Evolutionary conservation across 2,329 filamentous ascomycete species (phyloP).

Genomic region (Cercospora sp.): DNA sequence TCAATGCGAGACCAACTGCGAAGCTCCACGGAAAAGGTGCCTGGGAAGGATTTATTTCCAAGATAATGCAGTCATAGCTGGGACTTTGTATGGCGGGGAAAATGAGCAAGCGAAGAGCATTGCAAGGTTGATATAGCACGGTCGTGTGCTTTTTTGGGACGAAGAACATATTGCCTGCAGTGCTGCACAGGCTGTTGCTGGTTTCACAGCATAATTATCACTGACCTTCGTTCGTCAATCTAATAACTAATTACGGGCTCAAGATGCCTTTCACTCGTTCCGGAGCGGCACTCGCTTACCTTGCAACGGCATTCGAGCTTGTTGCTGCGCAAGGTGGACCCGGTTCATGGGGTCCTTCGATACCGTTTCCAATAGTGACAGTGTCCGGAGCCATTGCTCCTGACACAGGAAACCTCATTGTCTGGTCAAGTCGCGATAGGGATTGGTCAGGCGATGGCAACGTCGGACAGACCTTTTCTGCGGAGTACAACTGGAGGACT

Average conservation of each 20-base stretch:
- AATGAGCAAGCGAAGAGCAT: background rate
- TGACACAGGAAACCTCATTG: conserved; percentile 5
- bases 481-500: conserved; percentile 19
- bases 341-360: conserved; percentile 10
- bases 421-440: conserved; percentile 5
- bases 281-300: background rate
- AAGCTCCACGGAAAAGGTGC: background rate
- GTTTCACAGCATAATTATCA: background rate
- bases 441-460: conserved; percentile 11
- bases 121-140: conserved; percentile 5
- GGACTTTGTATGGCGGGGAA: background rate
- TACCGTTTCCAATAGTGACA: conserved; percentile 3
- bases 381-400: conserved; percentile 9
- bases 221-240: background rate
- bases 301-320: background rate
- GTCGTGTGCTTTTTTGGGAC: background rate
- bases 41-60: background rate
- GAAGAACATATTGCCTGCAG: background rate
- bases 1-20: background rate
- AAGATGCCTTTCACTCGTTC: background rate
- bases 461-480: conserved; percentile 11
- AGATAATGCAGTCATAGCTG: background rate
- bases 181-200: background rate
- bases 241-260: background rate
- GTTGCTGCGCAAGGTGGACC: conserved; percentile 5